phyloP scores from a whole-genome alignment of 441 rosid species.

The Erodium trifolium region DNA sequence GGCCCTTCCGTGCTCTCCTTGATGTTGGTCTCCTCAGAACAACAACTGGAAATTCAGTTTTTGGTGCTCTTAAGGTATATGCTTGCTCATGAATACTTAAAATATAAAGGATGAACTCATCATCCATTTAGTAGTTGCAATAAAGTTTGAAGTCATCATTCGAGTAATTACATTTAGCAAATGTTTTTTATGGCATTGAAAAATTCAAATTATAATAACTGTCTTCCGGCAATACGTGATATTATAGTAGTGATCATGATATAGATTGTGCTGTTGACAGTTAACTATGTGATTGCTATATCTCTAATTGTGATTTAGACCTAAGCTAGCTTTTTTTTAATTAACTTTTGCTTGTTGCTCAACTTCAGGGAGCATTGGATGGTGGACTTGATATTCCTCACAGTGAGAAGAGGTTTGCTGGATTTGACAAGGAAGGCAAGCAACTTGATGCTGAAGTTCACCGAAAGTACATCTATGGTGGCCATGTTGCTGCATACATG shows the following conservation, averaged over 20 bases:
- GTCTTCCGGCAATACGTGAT: neutral
- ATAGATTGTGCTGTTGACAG: neutral
- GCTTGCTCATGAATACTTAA: neutral
- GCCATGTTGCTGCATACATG: slow-evolving; percentile 80
- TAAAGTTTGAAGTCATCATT: too few relatives aligned
- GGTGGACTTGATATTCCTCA: slow-evolving; percentile 93
- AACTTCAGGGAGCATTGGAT: slow-evolving; percentile 67
- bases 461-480: slow-evolving; percentile 68
- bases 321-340: neutral
- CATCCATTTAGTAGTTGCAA: too few relatives aligned
- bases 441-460: slow-evolving; percentile 79
- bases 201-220: too few relatives aligned
- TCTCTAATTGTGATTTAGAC: neutral
- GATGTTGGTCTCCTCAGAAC: slow-evolving; percentile 24
- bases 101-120: too few relatives aligned
- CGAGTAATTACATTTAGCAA: too few relatives aligned
- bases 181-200: too few relatives aligned
- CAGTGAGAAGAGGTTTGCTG: slow-evolving; percentile 89
- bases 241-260: neutral
- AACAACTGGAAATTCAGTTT: slow-evolving; percentile 22
- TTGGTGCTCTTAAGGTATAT: slow-evolving; percentile 18
- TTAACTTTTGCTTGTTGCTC: neutral
- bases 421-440: slow-evolving; percentile 63
- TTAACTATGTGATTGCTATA: neutral
- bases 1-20: slow-evolving; percentile 23